Evolutionary conservation across 176 grass and related monocot genomes (phyloP).

Genomic region (Neostapfia colusana): DNA sequence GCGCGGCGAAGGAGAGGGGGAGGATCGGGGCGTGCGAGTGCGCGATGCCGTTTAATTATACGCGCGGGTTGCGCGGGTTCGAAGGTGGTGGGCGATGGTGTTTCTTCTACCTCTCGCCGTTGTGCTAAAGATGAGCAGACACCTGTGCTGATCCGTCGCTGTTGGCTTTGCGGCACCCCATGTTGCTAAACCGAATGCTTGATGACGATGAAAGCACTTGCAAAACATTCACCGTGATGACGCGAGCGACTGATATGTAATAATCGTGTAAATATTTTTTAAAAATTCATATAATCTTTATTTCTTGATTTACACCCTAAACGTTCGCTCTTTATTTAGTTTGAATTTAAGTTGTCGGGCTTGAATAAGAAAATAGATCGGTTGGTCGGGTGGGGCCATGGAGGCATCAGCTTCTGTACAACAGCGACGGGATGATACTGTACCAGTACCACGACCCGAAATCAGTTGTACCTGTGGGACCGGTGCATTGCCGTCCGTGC

Average conservation of each 20-base stretch:
- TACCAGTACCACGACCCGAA: no score
- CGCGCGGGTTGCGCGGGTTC: no score
- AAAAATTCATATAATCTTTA: no score
- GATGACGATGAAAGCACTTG: background rate
- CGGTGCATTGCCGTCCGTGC: background rate
- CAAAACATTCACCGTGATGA: background rate
- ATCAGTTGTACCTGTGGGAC: background rate
- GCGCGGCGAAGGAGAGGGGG: background rate
- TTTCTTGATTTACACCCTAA: no score
- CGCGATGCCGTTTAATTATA: background rate
- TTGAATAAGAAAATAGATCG: no score
- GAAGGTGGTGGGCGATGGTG: background rate
- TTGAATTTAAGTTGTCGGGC: no score
- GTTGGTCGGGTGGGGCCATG: no score
- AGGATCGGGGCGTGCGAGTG: background rate
- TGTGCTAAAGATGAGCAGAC: no score
- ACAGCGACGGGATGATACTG: background rate
- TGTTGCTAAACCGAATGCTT: background rate
- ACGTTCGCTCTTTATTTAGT: no score
- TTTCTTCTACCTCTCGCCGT: no score
- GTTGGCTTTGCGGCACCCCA: background rate
- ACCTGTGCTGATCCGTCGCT: background rate
- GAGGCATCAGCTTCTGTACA: background rate
- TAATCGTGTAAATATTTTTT: no score
- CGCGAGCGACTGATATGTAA: no score